Evolutionary conservation across 2,329 filamentous ascomycete genomes (phyloP), one percentile per base, ranked within the genome.

Genomic region (Rhinocladiella mackenziei): DNA sequence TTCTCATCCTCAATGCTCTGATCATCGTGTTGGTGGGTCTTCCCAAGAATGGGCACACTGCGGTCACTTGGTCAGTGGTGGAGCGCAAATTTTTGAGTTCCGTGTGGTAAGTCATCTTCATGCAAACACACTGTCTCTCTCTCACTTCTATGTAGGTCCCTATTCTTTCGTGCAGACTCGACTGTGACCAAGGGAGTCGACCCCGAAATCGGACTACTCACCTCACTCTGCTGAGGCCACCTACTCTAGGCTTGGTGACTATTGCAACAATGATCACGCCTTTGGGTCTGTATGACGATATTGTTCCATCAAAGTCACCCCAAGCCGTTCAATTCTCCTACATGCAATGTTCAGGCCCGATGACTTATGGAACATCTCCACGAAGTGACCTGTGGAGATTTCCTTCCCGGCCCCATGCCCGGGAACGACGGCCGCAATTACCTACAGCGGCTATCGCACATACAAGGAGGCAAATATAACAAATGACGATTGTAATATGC

Each of bases 241-340:
- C 66, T 6, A 39, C 63, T 1, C 40, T 63, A 3, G 19, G 63
- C 13, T 39, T 71, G 7, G 57, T 67, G 3, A 60, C 66, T 0
- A 45, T 73, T 10, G 63, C 71, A 2, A 65, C 68, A n/a, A 60
- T 74, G 4, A 57, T 73, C 2, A 73, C 71, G 0, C 71, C 71
- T 0, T 56, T 74, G 3, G 71, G 71, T 2, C 57, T 75, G 0
- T 68, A 68, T 34, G 65, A 73, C n/a, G 54, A 59, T 3, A 50
- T 71, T 23, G 58, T 58, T 1, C 56, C 56, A 1, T 39, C 44
- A 2, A 18, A 40, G 0, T 44, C 57, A 2, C 46, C 53, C 7
- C 42, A 52, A 1, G 17, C 48, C 1, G 34, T 55, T 0, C 20
- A 54, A 5, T 73, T 74, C 44, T 19, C 57, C 14, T 72, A 73